Percentiles rank a stretch among this genome's conserved stretches.
These are phyloP conservation scores for Sporobolomyces pararoseus DNA, from an alignment of 768 basidiomycete species.

Conservation along the genomic window DNA sequence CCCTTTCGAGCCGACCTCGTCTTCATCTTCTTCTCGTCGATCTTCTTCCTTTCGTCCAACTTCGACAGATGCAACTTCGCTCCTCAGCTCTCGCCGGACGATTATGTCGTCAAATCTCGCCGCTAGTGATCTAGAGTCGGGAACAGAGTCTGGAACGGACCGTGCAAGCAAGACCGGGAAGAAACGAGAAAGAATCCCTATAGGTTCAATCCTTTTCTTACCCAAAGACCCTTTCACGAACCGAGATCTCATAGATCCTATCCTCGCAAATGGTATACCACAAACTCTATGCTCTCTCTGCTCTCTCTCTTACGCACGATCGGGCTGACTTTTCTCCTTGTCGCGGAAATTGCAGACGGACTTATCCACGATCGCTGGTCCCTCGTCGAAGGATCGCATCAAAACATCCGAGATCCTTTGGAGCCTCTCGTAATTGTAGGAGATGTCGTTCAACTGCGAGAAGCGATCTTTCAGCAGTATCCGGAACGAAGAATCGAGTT, in stretches of 20 bases:
- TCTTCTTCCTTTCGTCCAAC: not conserved
- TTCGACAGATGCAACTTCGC: no score
- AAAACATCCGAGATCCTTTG: constrained; percentile 16
- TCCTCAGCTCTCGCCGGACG: constrained; percentile 1
- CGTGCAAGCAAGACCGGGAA: not conserved
- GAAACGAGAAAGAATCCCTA: constrained; percentile 6
- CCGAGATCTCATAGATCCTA: constrained; percentile 31
- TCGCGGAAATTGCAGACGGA: constrained; percentile 14
- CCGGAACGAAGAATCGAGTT: constrained; percentile 24
- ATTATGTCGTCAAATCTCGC: not conserved
- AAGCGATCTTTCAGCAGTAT: constrained; percentile 28
- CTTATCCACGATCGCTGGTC: constrained; percentile 39
- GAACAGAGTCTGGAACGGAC: not conserved
- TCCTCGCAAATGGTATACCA: constrained; percentile 37
- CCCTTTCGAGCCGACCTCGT: not conserved
- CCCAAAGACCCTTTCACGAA: constrained; percentile 22
- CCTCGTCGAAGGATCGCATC: not conserved
- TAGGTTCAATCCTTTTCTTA: constrained; percentile 16
- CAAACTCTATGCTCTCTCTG: no score
- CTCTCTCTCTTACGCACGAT: not conserved
- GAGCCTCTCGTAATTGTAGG: constrained; percentile 31
- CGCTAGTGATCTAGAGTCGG: not conserved
- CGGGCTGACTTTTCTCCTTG: no score
- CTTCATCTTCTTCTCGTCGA: constrained; percentile 9
- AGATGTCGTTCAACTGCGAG: constrained; percentile 39